Evolutionary conservation across 306 rosid genomes (phyloP), one percentile per base, ranked within the genome.

Genomic region (Comarum palustre): DNA sequence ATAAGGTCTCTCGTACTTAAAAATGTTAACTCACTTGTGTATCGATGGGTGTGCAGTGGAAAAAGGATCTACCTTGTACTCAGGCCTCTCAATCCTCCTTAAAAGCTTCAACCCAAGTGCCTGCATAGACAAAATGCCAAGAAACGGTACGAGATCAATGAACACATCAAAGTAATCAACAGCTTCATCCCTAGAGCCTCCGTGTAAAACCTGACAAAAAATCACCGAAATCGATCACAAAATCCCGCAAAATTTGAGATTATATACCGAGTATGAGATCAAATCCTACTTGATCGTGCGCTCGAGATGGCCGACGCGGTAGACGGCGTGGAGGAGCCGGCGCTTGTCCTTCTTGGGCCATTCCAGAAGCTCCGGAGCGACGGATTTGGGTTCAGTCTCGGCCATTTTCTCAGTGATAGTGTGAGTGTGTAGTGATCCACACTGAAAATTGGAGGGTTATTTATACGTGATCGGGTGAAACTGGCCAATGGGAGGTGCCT

Each of bases 231-330:
- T 46, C 29, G 79, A 55, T 48, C 59, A 19, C 77, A 19, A 8
- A 6, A 38, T 5, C 1, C 8, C 57, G 36, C 24, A 52, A 45
- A 73, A 9, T 22, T 7, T 62, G 45, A 76, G 24, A 61, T 71
- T 66, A 75, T 8, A n/a, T 1, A 4, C 24, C 11, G 11, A 1
- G 2, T 24, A 12, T 1, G 12, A 24, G 32, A 54, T 22, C 13
- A 8, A 24, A 24, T 4, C 0, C 14, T 84, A 94, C 98, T 89
- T 88, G 90, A 94, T 94, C 34, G 97, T 89, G 78, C 96, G 96
- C 39, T 94, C 92, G 74, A 94, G 98, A 79, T 94, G 97, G 73
- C 97, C 98, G 61, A 94, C 98, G 66, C 98, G 96, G 78, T 94
- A 94, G 64, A 94, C 97, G 39, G 72, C 97, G 80, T 94, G 98